Base-by-base conservation (phyloP, 306 rosid genomes). In the Cercis canadensis region DNA sequence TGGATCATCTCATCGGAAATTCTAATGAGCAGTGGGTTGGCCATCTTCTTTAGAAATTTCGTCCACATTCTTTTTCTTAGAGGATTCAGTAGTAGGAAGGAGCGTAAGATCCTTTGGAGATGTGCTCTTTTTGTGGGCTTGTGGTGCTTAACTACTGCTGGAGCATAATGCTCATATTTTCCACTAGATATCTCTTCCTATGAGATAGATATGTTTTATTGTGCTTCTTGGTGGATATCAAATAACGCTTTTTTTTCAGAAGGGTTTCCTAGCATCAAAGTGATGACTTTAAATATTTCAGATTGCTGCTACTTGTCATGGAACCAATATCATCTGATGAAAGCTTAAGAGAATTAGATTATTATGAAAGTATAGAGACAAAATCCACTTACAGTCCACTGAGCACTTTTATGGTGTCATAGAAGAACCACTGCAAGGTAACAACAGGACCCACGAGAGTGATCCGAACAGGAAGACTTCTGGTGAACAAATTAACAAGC, bases 401-500 rank as follows among this genome's bases (percentile, higher is more conserved):
- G 29, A 86, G 67, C 54, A 86, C 82, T 78, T 89, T 86, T 54
- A 84, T 86, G 82, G 82, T 66, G 87, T 89, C 96, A 49, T 89
- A 89, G 71, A 86, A 81, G 79, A 89, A 86, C 96, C 96, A 89
- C 69, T 89, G 89, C 87, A 84, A 50, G 18, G 96, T 84, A 64
- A 89, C 77, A 76, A 72, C 84, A 53, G 92, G 96, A 29, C 96
- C 96, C 45, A 89, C 81, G 63, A 89, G 75, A 8, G 85, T 59
- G 24, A 89, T 75, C 50, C 96, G 79, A 77, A 89, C 77, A 3
- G 89, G 92, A 55, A 89, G 92, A 55, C 96, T 89, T 78, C 92
- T 76, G n/a, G 89, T 84, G 72, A 89, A 80, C 52, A 89, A 71
- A 79, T 86, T 86, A 39, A 51, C 29, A 39, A 89, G 41, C 24